Percentiles rank a stretch among this genome's conserved stretches.
These are phyloP conservation scores for Pseudogymnoascus sp. DNA, from an alignment of 2,329 filamentous ascomycete genomes.

Conservation along the genomic window DNA sequence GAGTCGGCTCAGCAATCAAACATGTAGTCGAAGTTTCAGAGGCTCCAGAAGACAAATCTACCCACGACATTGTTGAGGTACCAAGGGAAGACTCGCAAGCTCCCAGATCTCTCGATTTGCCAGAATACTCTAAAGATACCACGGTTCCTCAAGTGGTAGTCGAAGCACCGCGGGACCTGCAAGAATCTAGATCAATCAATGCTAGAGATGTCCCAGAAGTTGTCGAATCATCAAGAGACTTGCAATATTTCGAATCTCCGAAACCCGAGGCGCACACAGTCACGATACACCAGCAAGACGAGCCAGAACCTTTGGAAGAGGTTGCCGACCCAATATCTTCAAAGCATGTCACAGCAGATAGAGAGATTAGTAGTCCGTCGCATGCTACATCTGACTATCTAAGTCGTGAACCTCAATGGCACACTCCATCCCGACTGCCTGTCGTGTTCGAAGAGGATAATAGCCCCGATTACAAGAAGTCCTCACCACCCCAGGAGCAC, in stretches of 20 bases:
- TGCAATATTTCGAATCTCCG: not conserved
- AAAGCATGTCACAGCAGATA: not conserved
- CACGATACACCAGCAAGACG: not conserved
- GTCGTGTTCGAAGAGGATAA: constrained; percentile 9
- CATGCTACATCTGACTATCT: constrained; percentile 4
- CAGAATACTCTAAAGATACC: not conserved
- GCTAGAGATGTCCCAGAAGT: not conserved
- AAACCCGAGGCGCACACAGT: not conserved
- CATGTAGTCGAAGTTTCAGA: not conserved
- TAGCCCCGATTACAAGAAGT: not conserved
- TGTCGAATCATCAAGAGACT: not conserved
- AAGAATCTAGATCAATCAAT: not conserved
- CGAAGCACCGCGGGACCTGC: not conserved
- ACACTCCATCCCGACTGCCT: constrained; percentile 6
- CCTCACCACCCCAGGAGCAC: not conserved
- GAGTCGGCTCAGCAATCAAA: not conserved
- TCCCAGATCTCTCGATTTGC: not conserved
- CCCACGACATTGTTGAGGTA: not conserved
- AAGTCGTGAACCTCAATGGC: not conserved
- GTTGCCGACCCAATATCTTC: not conserved
- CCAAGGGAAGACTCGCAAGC: not conserved
- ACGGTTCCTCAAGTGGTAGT: not conserved
- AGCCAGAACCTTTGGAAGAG: not conserved
- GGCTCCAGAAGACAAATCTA: not conserved
- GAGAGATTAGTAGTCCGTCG: not conserved